Evolutionary conservation across 2,329 filamentous ascomycete species (phyloP), one percentile per base, ranked within the genome.

Genomic region (Ascochyta koolunga): DNA sequence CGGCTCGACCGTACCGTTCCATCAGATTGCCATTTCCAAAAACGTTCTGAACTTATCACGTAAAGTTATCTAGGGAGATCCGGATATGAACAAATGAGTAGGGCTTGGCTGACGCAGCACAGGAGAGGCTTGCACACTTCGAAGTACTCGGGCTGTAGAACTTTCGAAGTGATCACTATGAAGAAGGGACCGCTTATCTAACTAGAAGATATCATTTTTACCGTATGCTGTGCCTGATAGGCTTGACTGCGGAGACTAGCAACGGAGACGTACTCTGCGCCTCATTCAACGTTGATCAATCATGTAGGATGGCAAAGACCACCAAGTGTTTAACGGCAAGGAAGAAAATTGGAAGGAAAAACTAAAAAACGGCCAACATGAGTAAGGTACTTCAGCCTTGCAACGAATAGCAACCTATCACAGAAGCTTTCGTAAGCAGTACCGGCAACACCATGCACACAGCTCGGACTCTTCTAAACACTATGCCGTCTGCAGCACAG

Each of bases 401-500:
- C 22, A 8, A 24, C 8, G 22, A 24, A 8, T 8, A 24, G 8
- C 22, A 6, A 24, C 8, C 4, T 8, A 24, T 6, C 22, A 24
- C 22, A 5, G 3, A 8, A 24, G 5, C 1, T 24, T 24, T 24
- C 22, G n/a, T n/a, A n/a, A n/a, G n/a, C n/a, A n/a, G n/a, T n/a
- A n/a, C 8, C 25, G 11, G 25, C 25, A 27, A 27, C 25, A 33
- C 16, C 16, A 35, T 49, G 45, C 32, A 40, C 5, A 18, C 2
- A 13, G 22, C 25, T 13, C 10, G 11, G 15, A 18, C 43, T 16
- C 2, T 43, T 3, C 6, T 11, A 13, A 16, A 4, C 41, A 35
- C 15, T 18, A 38, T 45, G 37, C 18, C 50, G 22, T 33, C 43
- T 11, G 48, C 21, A 36, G 54, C 59, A 39, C 59, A 61, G 35